Evolutionary conservation across 2,329 filamentous ascomycete genomes (phyloP).

Genomic region (Claviceps lovelessii): DNA sequence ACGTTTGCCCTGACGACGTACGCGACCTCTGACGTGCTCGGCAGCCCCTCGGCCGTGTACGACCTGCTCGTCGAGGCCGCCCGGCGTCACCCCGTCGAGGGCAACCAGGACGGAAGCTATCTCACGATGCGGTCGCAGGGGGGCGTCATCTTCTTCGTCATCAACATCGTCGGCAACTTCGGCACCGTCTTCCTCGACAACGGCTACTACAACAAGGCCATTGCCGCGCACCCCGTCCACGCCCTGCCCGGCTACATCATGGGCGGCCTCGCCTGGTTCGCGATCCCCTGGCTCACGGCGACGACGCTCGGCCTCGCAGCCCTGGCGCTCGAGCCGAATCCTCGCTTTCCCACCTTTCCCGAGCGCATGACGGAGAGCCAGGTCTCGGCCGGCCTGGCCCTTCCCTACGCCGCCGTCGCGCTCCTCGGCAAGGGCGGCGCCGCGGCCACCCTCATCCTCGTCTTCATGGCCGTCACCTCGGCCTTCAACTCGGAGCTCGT

Average conservation of each 20-base stretch:
- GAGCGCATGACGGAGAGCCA: constrained; percentile 58
- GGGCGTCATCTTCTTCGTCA: constrained; percentile 80
- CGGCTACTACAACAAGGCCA: constrained; percentile 87
- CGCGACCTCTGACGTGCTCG: constrained; percentile 55
- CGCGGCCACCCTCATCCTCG: constrained; percentile 59
- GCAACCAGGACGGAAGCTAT: constrained; percentile 70
- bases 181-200: constrained; percentile 77
- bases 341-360: constrained; percentile 57
- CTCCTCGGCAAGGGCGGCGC: constrained; percentile 72
- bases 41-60: constrained; percentile 63
- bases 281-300: constrained; percentile 78
- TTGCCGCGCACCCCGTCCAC: constrained; percentile 71
- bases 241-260: constrained; percentile 81
- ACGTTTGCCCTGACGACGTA: constrained; percentile 74
- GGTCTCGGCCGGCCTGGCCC: constrained; percentile 67
- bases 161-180: constrained; percentile 75
- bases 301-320: constrained; percentile 79
- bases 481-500: constrained; percentile 74
- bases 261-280: constrained; percentile 80
- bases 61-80: constrained; percentile 61
- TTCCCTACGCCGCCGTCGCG: constrained; percentile 74
- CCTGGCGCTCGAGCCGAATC: constrained; percentile 62
- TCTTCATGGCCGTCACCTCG: constrained; percentile 84
- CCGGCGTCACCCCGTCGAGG: constrained; percentile 55
- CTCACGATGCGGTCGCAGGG: constrained; percentile 62